Evolutionary conservation across 345 rosid genomes (phyloP), one percentile per base, ranked within the genome.

Genomic region (Populus euphratica): DNA sequence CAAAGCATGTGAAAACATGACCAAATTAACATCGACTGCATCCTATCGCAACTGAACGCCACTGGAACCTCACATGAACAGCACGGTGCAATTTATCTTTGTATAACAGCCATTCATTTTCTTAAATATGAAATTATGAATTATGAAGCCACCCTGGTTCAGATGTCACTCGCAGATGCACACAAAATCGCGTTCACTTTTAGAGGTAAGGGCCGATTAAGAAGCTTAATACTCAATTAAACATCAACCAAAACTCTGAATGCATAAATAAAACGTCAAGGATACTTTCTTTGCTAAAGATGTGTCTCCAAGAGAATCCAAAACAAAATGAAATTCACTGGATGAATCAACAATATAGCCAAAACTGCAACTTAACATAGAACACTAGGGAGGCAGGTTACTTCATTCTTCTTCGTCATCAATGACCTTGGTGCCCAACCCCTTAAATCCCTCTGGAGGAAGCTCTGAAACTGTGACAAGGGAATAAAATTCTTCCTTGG

Each of bases 401-500:
- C 50, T 35, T 68, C 75, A 76, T 25, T 76, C 73, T 20, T 76
- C 79, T 20, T 76, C 73, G 10, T 76, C 79, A 2, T 76, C 79
- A 38, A 76, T 69, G 73, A 69, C 56, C 73, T 68, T 76, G 68
- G 79, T 76, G 16, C 73, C 79, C 56, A 68, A 11, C 5, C 73
- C 73, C 31, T 27, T 76, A 4, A 76, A 56, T 27, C 79, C 79
- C 64, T 76, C 79, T 2, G 73, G 27, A n/a, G 79, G 73, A 6
- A 76, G 43, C 56, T 76, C 79, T n/a, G 79, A 52, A 68, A 54
- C 79, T 39, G 79, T 76, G 29, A 76, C 79, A 25, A 76, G 79
- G 12, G 94, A 93, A 87, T 81, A 91, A 56, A 93, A 88, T 85
- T 93, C 96, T 76, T 93, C 97, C 84, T 93, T 90, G 0, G 96